A percentile compares a stretch with the other conserved stretches of the same genome.
Evolutionary conservation across 192 early-diverging fungal genomes (phyloP).

Genomic region (Thoreauomyces humboldtii): DNA sequence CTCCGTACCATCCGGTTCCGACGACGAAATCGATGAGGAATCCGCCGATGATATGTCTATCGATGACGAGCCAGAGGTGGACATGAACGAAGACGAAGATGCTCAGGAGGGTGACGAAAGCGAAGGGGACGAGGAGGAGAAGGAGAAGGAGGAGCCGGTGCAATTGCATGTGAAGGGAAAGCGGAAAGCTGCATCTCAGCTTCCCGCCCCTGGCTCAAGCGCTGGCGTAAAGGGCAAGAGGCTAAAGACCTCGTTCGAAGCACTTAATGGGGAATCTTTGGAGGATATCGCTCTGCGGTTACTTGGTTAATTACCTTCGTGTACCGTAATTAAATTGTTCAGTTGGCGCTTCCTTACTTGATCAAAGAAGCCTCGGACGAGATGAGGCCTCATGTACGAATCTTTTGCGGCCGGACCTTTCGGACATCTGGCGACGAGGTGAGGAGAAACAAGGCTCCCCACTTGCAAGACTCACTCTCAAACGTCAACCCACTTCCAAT

Average conservation of each 20-base stretch:
- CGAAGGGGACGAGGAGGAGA: not conserved
- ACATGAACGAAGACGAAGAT: constrained; percentile 38
- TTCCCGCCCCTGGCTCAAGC: not conserved
- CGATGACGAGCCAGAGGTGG: constrained; percentile 35
- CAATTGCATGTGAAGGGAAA: constrained; percentile 1
- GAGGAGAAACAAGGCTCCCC: too few relatives aligned
- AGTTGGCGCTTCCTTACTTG: too few relatives aligned
- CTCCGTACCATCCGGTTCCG: not conserved
- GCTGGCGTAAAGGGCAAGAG: not conserved
- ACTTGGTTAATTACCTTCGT: constrained; percentile 6
- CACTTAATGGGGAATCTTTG: constrained; percentile 15
- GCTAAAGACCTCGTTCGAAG: not conserved
- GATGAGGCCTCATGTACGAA: too few relatives aligned
- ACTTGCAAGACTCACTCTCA: too few relatives aligned
- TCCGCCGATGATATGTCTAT: constrained; percentile 13
- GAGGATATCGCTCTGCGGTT: constrained; percentile 30
- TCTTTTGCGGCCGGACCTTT: too few relatives aligned
- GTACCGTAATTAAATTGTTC: too few relatives aligned
- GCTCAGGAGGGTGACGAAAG: constrained; percentile 9
- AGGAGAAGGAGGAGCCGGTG: constrained; percentile 13
- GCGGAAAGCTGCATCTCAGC: not conserved
- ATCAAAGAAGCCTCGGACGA: too few relatives aligned
- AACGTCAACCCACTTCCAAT: too few relatives aligned
- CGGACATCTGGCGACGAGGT: too few relatives aligned
- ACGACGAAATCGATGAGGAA: constrained; percentile 23